phyloP scores from a whole-genome alignment of 1,139 yeast species.

The Candida mesenterica region DNA sequence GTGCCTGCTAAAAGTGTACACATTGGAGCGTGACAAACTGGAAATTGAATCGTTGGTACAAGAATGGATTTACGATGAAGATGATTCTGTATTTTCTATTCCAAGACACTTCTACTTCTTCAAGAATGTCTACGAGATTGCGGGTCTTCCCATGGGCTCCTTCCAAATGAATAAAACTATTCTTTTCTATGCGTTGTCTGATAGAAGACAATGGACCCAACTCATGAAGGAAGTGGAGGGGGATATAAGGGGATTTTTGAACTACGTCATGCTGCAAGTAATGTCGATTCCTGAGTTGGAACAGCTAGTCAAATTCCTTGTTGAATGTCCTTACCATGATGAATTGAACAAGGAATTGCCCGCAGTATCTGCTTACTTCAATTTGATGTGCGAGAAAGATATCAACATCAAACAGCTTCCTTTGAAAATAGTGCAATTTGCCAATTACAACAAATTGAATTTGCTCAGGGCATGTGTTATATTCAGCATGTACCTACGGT shows the following conservation, averaged over 20 bases:
- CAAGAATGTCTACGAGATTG: constrained; percentile 7
- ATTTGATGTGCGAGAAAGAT: constrained; percentile 2
- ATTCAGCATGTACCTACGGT: constrained; percentile 4
- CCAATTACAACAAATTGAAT: constrained; percentile 10
- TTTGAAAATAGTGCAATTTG: constrained; percentile 14
- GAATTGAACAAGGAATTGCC: not conserved
- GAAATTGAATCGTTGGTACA: constrained; percentile 11
- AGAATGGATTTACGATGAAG: constrained; percentile 7
- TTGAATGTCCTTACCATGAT: not conserved
- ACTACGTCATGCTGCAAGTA: constrained; percentile 2
- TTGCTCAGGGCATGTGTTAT: constrained; percentile 9
- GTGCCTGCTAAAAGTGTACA: constrained; percentile 9
- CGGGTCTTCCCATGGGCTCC: not conserved
- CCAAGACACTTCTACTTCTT: constrained; percentile 9
- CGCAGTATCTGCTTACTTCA: not conserved
- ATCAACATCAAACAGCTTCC: constrained; percentile 6
- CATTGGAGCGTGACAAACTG: constrained; percentile 11
- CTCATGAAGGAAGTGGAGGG: not conserved
- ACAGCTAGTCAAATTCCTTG: not conserved
- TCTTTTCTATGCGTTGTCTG: constrained; percentile 1
- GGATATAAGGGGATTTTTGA: constrained; percentile 3
- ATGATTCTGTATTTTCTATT: constrained; percentile 9
- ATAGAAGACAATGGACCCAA: constrained; percentile 2
- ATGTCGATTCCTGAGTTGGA: not conserved
- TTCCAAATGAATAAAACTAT: not conserved